These are phyloP conservation scores for Lasiosphaeriaceae sp. DNA, from an alignment of 495 filamentous ascomycete genomes.

Conservation along the genomic window DNA sequence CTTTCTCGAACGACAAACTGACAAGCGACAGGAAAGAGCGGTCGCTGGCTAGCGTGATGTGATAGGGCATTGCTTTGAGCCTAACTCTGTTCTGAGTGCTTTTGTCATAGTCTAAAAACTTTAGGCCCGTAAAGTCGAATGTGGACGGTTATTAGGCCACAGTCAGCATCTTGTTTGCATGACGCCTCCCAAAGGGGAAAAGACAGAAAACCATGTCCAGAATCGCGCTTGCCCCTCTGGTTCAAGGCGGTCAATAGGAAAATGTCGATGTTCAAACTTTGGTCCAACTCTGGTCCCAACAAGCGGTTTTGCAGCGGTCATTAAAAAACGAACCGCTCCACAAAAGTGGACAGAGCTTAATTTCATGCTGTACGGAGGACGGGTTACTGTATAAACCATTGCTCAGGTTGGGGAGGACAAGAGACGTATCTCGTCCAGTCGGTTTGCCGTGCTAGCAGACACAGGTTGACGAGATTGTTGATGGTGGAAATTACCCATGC, in stretches of 20 bases:
- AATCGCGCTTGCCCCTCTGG: not conserved
- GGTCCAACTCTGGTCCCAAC: no score
- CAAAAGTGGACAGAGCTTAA: not conserved
- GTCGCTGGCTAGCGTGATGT: not conserved
- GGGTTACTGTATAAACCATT: no score
- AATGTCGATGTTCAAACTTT: no score
- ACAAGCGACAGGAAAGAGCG: not conserved
- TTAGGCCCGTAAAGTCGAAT: no score
- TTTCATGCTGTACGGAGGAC: not conserved
- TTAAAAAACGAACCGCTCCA: not conserved
- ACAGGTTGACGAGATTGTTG: not conserved
- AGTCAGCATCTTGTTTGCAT: slow-evolving; percentile 14
- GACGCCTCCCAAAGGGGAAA: slow-evolving; percentile 4
- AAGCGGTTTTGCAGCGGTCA: not conserved
- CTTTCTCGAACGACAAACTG: no score
- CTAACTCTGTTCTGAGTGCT: not conserved
- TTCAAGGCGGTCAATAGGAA: not conserved
- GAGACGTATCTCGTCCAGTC: slow-evolving; percentile 10
- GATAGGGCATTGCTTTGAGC: slow-evolving; percentile 1
- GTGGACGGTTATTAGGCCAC: not conserved
- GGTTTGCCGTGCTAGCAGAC: slow-evolving; percentile 1
- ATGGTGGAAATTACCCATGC: not conserved
- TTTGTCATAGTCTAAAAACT: no score
- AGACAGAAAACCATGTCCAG: not conserved
- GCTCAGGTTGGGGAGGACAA: not conserved